Conservation (phyloP, 2,329 filamentous ascomycete genomes). For the Westerdykella ornata region DNA sequence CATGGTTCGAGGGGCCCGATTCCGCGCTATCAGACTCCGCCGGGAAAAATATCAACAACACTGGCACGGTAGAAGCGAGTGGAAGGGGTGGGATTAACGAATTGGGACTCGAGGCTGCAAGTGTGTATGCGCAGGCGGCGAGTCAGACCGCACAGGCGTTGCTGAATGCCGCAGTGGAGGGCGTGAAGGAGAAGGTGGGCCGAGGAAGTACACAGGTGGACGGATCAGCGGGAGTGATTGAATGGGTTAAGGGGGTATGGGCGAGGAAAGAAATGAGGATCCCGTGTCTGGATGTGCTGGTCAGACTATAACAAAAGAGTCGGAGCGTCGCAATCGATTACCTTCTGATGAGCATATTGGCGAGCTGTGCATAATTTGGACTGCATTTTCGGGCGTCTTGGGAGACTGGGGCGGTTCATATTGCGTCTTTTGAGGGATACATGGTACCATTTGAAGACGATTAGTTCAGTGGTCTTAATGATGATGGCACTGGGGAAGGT, state of each 20-base stretch:
- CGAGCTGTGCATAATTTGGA: not conserved
- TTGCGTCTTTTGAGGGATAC: no score
- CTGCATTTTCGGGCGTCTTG: no score
- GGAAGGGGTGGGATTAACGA: no score
- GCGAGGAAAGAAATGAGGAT: slow-evolving; percentile 84
- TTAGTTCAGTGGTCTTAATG: not conserved
- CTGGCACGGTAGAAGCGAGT: slow-evolving; percentile 29
- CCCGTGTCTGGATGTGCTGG: slow-evolving; percentile 82
- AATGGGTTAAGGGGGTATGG: slow-evolving; percentile 77
- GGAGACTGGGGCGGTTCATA: no score
- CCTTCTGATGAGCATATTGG: no score
- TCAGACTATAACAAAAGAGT: slow-evolving; percentile 55
- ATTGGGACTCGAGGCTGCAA: slow-evolving; percentile 49
- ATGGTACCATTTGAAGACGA: not conserved
- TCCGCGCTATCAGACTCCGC: slow-evolving; percentile 46
- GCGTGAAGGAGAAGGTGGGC: slow-evolving; percentile 25
- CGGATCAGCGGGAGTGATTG: slow-evolving; percentile 63
- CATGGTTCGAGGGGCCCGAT: slow-evolving; percentile 70
- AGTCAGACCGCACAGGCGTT: slow-evolving; percentile 43
- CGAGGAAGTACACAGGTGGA: slow-evolving; percentile 47
- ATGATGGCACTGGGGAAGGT: not conserved
- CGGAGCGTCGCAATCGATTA: not conserved
- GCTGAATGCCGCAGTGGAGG: slow-evolving; percentile 24
- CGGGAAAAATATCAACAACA: slow-evolving; percentile 12
- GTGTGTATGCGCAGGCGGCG: slow-evolving; percentile 59